Conservation (phyloP, 306 rosid species). For the Medicago lupulina region DNA sequence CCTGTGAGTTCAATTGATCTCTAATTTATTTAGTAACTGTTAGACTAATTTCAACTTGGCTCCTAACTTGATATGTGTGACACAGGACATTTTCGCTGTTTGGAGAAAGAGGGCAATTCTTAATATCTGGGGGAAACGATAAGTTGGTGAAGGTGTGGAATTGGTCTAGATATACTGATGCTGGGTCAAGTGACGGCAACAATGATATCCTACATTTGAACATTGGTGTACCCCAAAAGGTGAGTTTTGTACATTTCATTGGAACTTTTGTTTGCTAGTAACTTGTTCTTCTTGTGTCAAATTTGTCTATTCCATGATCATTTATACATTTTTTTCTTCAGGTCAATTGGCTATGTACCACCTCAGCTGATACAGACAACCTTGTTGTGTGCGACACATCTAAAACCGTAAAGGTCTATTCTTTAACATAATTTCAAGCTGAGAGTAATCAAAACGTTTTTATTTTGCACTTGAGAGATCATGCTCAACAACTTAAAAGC, state of each 20-base stretch:
- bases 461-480: constrained; percentile 27
- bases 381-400: constrained; percentile 88
- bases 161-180: constrained; percentile 60
- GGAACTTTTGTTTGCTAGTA: constrained; percentile 26
- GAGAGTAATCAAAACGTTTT: constrained; percentile 35
- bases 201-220: constrained; percentile 48
- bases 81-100: constrained; percentile 82
- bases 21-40: constrained; percentile 27
- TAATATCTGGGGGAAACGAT: constrained; percentile 91
- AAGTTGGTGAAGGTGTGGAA: constrained; percentile 86
- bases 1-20: constrained; percentile 64
- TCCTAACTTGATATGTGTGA: constrained; percentile 45
- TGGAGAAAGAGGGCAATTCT: constrained; percentile 84
- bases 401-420: constrained; percentile 79
- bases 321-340: constrained; percentile 48
- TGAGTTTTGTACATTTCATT: constrained; percentile 48
- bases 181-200: constrained; percentile 40
- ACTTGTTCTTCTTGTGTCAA: constrained; percentile 21
- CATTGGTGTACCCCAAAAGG: constrained; percentile 70
- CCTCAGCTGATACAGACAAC: constrained; percentile 77
- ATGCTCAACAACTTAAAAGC: constrained; percentile 29
- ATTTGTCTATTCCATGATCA: constrained; percentile 24
- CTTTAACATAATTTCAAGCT: constrained; percentile 56
- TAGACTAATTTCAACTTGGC: constrained; percentile 30
- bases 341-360: constrained; percentile 92